Percentiles rank a stretch among this genome's conserved stretches.
phyloP scores from a whole-genome alignment of 441 rosid genomes.

The Arabidopsis hybrid region DNA sequence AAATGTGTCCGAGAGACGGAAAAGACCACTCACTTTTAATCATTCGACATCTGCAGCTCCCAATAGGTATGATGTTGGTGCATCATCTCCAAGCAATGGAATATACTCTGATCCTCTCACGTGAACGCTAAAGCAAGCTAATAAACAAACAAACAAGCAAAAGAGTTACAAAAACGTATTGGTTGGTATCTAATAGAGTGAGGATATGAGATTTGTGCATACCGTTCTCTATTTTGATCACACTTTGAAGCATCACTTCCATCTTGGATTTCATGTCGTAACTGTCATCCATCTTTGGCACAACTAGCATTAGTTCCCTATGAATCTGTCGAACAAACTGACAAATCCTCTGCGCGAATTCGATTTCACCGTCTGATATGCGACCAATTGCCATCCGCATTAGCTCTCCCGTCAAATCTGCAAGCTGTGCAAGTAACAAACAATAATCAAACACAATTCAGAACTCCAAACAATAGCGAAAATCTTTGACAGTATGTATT shows the following conservation, averaged over 20 bases:
- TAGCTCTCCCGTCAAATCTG: conserved; percentile 97
- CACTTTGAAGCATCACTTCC: conserved; percentile 92
- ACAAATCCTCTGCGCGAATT: conserved; percentile 80
- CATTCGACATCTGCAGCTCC: conserved; percentile 62
- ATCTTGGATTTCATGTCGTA: conserved; percentile 89
- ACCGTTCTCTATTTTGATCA: conserved; percentile 94
- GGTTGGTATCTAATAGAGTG: not conserved
- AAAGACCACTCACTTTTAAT: conserved; percentile 21
- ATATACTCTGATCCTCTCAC: conserved; percentile 89
- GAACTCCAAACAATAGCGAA: not conserved
- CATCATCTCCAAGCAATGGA: conserved; percentile 67
- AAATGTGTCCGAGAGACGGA: not conserved
- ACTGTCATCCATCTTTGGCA: conserved; percentile 84
- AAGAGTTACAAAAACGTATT: conserved; percentile 8
- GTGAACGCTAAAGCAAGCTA: conserved; percentile 89
- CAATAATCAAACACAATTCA: not conserved
- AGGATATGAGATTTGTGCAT: conserved; percentile 27
- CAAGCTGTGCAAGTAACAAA: conserved; percentile 58
- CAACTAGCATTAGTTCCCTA: conserved; percentile 74
- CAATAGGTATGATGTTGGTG: conserved; percentile 55
- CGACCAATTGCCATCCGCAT: conserved; percentile 93
- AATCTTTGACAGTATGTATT: not conserved
- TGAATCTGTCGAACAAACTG: conserved; percentile 83
- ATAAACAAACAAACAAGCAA: conserved; percentile 30
- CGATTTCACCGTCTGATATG: conserved; percentile 89